Conservation (phyloP, 768 basidiomycete genomes). For the Mycena belliarum region DNA sequence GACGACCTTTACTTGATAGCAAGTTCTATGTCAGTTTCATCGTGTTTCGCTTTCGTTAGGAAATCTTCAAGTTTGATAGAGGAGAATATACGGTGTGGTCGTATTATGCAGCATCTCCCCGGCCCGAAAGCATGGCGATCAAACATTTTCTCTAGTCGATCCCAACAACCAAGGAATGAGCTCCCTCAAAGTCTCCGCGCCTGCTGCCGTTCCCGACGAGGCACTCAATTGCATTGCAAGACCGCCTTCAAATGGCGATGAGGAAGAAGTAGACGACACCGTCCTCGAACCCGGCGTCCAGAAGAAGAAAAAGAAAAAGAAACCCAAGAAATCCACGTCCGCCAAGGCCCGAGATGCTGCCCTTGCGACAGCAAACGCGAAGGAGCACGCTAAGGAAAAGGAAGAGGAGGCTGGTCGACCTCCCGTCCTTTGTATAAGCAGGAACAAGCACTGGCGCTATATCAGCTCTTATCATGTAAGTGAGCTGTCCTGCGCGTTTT, state of each 20-base stretch:
- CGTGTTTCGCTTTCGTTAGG: too few relatives aligned
- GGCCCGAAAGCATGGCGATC: background rate
- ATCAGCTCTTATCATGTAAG: constrained; percentile 89
- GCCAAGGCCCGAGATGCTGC: constrained; percentile 38
- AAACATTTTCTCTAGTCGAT: background rate
- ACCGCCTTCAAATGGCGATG: background rate
- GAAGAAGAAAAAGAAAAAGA: constrained; percentile 76
- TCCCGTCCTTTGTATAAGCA: constrained; percentile 79
- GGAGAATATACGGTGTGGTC: too few relatives aligned
- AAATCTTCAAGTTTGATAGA: too few relatives aligned
- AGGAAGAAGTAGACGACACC: constrained; percentile 1
- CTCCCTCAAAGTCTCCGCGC: background rate
- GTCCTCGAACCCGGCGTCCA: constrained; percentile 23
- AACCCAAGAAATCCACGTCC: constrained; percentile 55
- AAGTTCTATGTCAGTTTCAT: too few relatives aligned
- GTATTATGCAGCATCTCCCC: background rate
- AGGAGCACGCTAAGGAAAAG: constrained; percentile 29
- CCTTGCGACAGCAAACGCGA: constrained; percentile 25
- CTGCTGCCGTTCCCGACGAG: background rate
- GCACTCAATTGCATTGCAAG: background rate
- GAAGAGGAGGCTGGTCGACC: constrained; percentile 50
- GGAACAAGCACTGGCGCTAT: constrained; percentile 94
- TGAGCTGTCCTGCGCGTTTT: constrained; percentile 26
- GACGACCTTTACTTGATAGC: constrained; percentile 1
- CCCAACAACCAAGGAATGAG: background rate